A percentile compares a stretch with the other conserved stretches of the same genome.
These are phyloP conservation scores for Podospora bellae-mahoneyi DNA, from an alignment of 495 filamentous ascomycete species.

Conservation along the genomic window DNA sequence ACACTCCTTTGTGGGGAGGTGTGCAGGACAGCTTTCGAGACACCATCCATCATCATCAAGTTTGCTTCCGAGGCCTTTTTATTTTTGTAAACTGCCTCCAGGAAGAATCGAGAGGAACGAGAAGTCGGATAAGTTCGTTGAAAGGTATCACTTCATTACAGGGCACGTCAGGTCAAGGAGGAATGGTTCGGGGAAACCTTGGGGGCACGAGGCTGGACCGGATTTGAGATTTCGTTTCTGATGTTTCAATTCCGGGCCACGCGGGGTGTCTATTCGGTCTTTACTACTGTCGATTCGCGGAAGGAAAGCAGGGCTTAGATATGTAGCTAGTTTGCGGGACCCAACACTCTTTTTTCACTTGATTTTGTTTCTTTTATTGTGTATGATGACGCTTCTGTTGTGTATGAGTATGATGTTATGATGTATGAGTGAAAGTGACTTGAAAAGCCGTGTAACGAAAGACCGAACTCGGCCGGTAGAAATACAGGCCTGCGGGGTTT, in stretches of 20 bases:
- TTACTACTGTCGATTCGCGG: slow-evolving; percentile 22
- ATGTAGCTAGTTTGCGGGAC: slow-evolving; percentile 14
- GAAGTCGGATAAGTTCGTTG: slow-evolving; percentile 25
- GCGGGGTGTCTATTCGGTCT: slow-evolving; percentile 30
- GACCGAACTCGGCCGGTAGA: background rate
- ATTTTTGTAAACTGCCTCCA: slow-evolving; percentile 17
- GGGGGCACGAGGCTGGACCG: slow-evolving; percentile 15
- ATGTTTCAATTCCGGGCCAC: slow-evolving; percentile 10
- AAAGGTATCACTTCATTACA: slow-evolving; percentile 25
- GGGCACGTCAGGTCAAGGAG: slow-evolving; percentile 24
- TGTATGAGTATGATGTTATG: background rate
- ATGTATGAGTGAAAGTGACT: background rate
- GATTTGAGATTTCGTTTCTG: slow-evolving; percentile 10
- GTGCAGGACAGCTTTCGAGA: slow-evolving; percentile 21
- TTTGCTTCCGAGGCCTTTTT: slow-evolving; percentile 2
- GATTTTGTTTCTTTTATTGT: background rate
- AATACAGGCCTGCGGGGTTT: background rate
- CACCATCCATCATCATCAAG: background rate
- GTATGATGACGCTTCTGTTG: background rate
- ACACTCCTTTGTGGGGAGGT: background rate
- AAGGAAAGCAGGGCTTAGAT: slow-evolving; percentile 18
- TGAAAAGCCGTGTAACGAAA: background rate
- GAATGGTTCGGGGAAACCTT: slow-evolving; percentile 18
- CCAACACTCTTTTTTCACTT: slow-evolving; percentile 22
- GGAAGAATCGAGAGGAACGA: slow-evolving; percentile 18